phyloP scores from a whole-genome alignment of 2,329 filamentous ascomycete genomes.

The Phoma sp. region DNA sequence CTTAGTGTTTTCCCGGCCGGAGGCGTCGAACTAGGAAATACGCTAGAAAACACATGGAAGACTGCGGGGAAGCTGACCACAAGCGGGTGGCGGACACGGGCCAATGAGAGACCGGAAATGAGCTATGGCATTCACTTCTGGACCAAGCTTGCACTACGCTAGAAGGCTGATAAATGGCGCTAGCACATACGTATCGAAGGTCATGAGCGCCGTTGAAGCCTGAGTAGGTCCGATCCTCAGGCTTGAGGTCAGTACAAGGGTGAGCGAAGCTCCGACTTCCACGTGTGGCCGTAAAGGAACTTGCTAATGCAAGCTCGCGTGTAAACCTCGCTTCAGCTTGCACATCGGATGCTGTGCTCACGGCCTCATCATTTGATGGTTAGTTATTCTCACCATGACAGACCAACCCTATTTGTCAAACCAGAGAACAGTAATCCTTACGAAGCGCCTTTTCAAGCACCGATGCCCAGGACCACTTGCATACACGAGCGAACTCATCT shows the following conservation, averaged over 20 bases:
- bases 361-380: no score
- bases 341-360: background rate
- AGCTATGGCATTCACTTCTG: background rate
- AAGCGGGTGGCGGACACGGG: background rate
- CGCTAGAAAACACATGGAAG: constrained; percentile 11
- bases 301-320: background rate
- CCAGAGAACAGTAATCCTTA: no score
- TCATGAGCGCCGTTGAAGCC: background rate
- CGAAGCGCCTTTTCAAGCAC: no score
- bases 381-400: no score
- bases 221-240: background rate
- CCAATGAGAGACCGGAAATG: background rate
- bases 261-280: background rate
- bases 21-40: background rate
- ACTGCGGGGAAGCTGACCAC: constrained; percentile 3
- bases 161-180: background rate
- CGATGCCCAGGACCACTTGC: no score
- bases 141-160: no score
- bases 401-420: no score
- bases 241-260: background rate
- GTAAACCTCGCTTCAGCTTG: background rate
- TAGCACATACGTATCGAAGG: background rate
- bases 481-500: no score
- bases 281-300: background rate
- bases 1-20: constrained; percentile 5